Percentiles rank a stretch among this genome's conserved stretches.
These are phyloP conservation scores for Macadamia integrifolia DNA, from an alignment of 164 flowering plant genomes.

Conservation along the genomic window DNA sequence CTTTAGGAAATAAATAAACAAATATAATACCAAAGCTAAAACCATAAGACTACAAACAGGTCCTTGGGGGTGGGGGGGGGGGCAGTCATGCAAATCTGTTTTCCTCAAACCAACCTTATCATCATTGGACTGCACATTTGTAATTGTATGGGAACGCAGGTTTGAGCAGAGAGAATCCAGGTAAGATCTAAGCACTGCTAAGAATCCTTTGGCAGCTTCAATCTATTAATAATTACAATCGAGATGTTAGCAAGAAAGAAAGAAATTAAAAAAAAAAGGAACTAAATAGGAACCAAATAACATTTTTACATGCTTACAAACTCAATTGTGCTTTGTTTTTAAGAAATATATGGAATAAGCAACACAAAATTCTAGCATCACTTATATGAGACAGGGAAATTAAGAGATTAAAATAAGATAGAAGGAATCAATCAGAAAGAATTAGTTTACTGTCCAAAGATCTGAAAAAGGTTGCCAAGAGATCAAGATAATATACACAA, in stretches of 20 bases:
- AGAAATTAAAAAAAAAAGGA: not conserved
- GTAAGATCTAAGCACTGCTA: constrained; percentile 62
- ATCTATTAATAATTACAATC: constrained; percentile 30
- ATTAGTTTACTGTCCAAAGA: too few species aligned
- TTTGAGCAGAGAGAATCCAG: constrained; percentile 88
- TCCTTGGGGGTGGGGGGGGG: too few species aligned
- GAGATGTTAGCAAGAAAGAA: constrained; percentile 1
- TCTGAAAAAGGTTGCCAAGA: too few species aligned
- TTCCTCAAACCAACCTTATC: constrained; percentile 64
- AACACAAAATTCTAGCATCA: too few species aligned
- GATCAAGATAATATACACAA: too few species aligned
- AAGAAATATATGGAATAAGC: too few species aligned
- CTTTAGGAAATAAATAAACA: not conserved
- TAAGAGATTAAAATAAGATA: too few species aligned
- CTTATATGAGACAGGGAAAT: too few species aligned
- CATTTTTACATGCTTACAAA: too few species aligned
- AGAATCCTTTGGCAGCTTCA: constrained; percentile 88
- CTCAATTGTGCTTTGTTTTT: too few species aligned
- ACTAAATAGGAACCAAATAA: too few species aligned
- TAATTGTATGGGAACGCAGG: constrained; percentile 91
- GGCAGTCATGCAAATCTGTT: not conserved
- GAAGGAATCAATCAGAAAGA: too few species aligned
- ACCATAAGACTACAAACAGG: not conserved
- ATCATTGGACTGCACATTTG: constrained; percentile 93
- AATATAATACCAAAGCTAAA: not conserved